phyloP scores from a whole-genome alignment of 2,329 filamentous ascomycete species.

The Diplocarpon mali region DNA sequence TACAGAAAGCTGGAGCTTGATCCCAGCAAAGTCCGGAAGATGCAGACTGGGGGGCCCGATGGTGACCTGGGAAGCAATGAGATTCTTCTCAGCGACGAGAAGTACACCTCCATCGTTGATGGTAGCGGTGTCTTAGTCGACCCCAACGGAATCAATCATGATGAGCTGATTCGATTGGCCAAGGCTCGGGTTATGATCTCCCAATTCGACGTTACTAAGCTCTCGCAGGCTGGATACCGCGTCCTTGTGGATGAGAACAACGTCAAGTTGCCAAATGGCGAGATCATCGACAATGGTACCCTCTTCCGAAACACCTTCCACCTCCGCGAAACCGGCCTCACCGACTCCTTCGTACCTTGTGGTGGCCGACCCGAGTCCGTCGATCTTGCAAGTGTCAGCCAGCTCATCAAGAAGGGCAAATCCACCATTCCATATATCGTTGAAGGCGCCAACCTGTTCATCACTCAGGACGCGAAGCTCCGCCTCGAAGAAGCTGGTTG shows the following conservation, averaged over 20 bases:
- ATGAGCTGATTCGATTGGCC: constrained; percentile 75
- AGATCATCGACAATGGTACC: constrained; percentile 81
- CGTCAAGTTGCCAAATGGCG: constrained; percentile 75
- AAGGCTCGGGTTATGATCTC: constrained; percentile 82
- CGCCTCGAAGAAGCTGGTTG: constrained; percentile 91
- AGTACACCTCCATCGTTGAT: constrained; percentile 92
- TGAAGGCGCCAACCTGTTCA: constrained; percentile 96
- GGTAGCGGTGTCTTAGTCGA: constrained; percentile 91
- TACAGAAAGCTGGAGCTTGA: constrained; percentile 93
- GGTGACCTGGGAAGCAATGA: constrained; percentile 97
- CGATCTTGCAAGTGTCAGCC: constrained; percentile 76
- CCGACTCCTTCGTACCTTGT: constrained; percentile 89
- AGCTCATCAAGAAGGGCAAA: constrained; percentile 86
- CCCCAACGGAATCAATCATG: constrained; percentile 74
- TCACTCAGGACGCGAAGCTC: constrained; percentile 95
- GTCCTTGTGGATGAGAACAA: constrained; percentile 88
- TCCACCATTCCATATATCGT: constrained; percentile 85
- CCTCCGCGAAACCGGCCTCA: constrained; percentile 63
- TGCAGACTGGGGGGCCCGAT: constrained; percentile 96
- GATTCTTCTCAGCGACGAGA: constrained; percentile 91
- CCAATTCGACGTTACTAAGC: constrained; percentile 73
- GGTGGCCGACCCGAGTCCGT: constrained; percentile 95
- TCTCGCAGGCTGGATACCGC: constrained; percentile 81
- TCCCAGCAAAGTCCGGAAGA: constrained; percentile 72
- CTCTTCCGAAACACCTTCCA: constrained; percentile 98